These are phyloP conservation scores for Mortierella hygrophila DNA, from an alignment of 192 early-diverging fungal species.

Conservation along the genomic window DNA sequence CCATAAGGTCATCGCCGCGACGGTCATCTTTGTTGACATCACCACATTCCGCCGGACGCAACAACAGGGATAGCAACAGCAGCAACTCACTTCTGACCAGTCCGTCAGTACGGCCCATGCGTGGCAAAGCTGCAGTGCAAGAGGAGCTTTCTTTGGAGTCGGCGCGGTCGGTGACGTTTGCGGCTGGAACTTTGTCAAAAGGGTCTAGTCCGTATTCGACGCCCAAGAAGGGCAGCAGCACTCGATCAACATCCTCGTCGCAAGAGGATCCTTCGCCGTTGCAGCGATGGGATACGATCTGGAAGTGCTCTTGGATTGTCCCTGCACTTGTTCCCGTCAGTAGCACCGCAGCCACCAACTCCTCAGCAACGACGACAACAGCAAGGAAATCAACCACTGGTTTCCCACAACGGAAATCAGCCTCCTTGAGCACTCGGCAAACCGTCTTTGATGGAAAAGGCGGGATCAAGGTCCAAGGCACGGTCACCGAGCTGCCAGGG, in stretches of 20 bases:
- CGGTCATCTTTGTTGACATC: not conserved
- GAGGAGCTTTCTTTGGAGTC: not conserved
- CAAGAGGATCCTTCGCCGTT: not conserved
- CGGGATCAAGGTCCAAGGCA: constrained; percentile 30
- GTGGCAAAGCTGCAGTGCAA: not conserved
- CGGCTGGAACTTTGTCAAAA: not conserved
- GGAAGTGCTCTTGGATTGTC: constrained; percentile 44
- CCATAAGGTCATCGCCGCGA: not conserved
- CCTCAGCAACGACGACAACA: not conserved
- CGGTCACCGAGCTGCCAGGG: constrained; percentile 26
- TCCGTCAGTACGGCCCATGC: not conserved
- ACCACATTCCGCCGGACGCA: not conserved
- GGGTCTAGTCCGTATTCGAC: not conserved
- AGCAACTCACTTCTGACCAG: not conserved
- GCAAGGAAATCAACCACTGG: not conserved
- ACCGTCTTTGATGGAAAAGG: constrained; percentile 21
- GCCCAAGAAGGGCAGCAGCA: not conserved
- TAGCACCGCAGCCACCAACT: not conserved
- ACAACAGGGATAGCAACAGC: not conserved
- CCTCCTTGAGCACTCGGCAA: constrained; percentile 19
- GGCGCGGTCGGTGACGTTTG: not conserved
- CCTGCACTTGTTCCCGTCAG: constrained; percentile 22
- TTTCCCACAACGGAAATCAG: constrained; percentile 14
- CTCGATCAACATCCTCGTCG: not conserved
- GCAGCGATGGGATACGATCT: constrained; percentile 26